Evolutionary conservation across 2,329 filamentous ascomycete species (phyloP).

Genomic region (Helotiales sp.): DNA sequence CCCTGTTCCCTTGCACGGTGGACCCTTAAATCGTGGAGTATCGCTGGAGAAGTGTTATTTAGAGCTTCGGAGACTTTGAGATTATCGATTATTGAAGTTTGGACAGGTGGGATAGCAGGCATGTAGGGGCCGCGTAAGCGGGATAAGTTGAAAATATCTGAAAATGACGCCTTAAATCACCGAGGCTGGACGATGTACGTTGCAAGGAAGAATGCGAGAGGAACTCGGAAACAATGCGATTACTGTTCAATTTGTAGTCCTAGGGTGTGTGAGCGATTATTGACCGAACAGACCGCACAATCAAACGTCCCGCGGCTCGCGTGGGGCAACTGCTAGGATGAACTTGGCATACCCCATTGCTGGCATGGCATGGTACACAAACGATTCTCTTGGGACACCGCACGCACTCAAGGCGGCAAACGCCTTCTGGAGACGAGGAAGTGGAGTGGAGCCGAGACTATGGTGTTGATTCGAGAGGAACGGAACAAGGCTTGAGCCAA

Average conservation of each 20-base stretch:
- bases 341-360: too few relatives aligned
- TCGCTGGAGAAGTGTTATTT: background rate
- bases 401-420: conserved; percentile 3
- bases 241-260: background rate
- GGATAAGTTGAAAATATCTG: background rate
- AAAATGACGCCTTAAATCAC: conserved; percentile 8
- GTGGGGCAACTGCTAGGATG: background rate
- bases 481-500: too few relatives aligned
- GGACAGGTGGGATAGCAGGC: background rate
- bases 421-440: conserved; percentile 20
- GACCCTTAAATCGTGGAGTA: conserved; percentile 1
- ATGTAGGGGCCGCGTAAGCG: background rate
- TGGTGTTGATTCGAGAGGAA: conserved; percentile 5
- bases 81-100: background rate
- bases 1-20: too few relatives aligned
- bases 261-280: background rate
- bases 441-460: conserved; percentile 12
- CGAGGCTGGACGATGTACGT: background rate
- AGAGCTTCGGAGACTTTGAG: background rate
- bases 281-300: background rate
- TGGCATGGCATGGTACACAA: background rate
- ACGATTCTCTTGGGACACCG: conserved; percentile 17
- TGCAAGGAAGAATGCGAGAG: background rate
- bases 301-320: background rate
- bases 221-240: background rate